A percentile compares a stretch with the other conserved stretches of the same genome.
Conservation (phyloP, 768 basidiomycete genomes). For the Russula earlei region DNA sequence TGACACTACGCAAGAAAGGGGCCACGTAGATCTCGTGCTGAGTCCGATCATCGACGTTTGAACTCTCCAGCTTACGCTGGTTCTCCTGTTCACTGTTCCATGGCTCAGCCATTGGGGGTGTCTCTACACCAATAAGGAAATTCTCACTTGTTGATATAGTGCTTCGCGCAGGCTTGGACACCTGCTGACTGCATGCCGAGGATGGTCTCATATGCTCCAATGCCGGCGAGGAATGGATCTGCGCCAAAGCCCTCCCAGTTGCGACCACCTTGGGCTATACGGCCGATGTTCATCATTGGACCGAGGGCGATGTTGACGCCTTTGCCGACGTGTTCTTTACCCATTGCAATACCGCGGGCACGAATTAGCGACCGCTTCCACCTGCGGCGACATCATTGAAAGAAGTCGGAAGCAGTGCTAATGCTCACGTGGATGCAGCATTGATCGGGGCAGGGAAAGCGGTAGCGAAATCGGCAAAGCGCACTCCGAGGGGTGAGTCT, state of each 20-base stretch:
- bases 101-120: background rate
- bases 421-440: constrained; percentile 63
- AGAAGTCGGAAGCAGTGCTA: background rate
- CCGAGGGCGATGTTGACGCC: constrained; percentile 73
- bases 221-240: constrained; percentile 79
- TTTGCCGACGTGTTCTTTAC: constrained; percentile 74
- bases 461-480: constrained; percentile 61
- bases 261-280: constrained; percentile 69
- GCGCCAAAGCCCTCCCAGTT: constrained; percentile 96
- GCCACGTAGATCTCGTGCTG: constrained; percentile 67
- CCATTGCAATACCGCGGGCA: constrained; percentile 67
- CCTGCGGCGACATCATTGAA: no score
- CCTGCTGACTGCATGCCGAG: constrained; percentile 70
- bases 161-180: constrained; percentile 82
- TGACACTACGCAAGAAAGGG: constrained; percentile 58
- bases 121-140: constrained; percentile 30
- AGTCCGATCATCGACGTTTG: constrained; percentile 72
- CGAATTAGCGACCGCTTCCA: constrained; percentile 61
- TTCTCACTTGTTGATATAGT: constrained; percentile 63
- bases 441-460: constrained; percentile 83
- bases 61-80: constrained; percentile 42
- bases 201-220: constrained; percentile 69
- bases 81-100: constrained; percentile 56
- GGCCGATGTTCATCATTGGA: constrained; percentile 84
- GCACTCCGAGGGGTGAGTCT: constrained; percentile 72